phyloP scores from a whole-genome alignment of 805 yeast species.

The Myxozyma neglecta region DNA sequence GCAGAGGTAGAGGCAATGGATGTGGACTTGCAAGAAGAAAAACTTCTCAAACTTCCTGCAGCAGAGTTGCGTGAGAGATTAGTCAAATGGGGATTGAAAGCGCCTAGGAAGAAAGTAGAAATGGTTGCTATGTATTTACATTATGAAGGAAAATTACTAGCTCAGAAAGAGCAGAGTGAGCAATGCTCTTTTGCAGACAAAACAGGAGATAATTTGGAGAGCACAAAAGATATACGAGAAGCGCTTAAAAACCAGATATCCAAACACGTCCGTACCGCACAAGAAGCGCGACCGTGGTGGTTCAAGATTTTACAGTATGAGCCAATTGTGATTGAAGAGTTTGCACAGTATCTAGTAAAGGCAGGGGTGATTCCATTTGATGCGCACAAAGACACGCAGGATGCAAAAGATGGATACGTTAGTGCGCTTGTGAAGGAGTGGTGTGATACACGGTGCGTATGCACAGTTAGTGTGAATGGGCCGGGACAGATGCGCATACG shows the following conservation, averaged over 20 bases:
- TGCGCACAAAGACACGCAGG: neutral
- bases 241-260: conserved; percentile 13
- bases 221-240: conserved; percentile 3
- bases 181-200: neutral
- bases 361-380: conserved; percentile 2
- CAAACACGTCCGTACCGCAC: conserved; percentile 1
- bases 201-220: neutral
- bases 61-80: conserved; percentile 16
- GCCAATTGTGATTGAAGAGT: conserved; percentile 26
- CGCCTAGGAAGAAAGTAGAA: conserved; percentile 22
- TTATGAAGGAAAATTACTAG: conserved; percentile 2
- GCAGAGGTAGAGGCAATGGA: too few species aligned
- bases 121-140: conserved; percentile 10
- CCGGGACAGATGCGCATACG: neutral
- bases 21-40: neutral
- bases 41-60: conserved; percentile 5
- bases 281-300: conserved; percentile 28
- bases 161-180: neutral
- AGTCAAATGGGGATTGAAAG: conserved; percentile 23
- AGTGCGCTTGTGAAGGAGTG: conserved; percentile 19
- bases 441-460: conserved; percentile 27
- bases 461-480: conserved; percentile 8
- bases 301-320: conserved; percentile 23
- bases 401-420: neutral
- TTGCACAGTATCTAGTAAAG: conserved; percentile 13